Percentiles rank a stretch among this genome's conserved stretches.
Conservation (phyloP, 495 filamentous ascomycete species). For the Aspergillus indologenus region DNA sequence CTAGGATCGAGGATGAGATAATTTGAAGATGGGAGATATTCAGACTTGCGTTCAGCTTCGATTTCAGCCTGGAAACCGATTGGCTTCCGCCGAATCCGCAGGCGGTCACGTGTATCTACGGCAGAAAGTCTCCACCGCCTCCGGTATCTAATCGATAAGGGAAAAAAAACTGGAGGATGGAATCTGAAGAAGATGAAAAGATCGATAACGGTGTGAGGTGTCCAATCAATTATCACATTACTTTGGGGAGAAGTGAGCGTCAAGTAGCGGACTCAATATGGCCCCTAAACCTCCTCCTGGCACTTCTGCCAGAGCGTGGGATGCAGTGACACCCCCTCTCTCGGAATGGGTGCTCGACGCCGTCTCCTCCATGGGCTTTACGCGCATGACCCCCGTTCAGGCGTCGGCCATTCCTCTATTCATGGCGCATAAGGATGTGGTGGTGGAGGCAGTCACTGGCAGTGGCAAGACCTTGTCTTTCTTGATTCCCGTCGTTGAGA, state of each 20-base stretch:
- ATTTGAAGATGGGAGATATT: neutral
- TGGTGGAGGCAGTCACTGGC: conserved; percentile 94
- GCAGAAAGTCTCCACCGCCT: conserved; percentile 24
- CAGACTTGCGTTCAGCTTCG: neutral
- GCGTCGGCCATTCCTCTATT: conserved; percentile 91
- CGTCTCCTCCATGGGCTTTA: conserved; percentile 78
- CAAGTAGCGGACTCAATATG: conserved; percentile 19
- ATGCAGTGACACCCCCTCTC: conserved; percentile 70
- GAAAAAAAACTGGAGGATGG: conserved; percentile 10
- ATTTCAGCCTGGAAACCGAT: conserved; percentile 2
- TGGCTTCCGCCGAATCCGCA: conserved; percentile 16
- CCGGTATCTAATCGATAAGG: conserved; percentile 28
- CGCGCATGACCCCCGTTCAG: conserved; percentile 89
- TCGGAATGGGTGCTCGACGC: conserved; percentile 90
- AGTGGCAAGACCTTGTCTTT: conserved; percentile 94
- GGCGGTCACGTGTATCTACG: conserved; percentile 9
- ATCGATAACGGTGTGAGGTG: conserved; percentile 3
- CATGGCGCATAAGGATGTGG: conserved; percentile 91
- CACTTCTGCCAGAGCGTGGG: conserved; percentile 65
- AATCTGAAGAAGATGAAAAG: neutral
- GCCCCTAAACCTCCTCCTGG: conserved; percentile 37
- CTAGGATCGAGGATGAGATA: neutral
- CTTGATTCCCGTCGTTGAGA: conserved; percentile 83
- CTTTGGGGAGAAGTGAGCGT: no score
- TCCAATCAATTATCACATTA: neutral